phyloP scores from a whole-genome alignment of 202 grass and related monocot species.

The Setaria italica region DNA sequence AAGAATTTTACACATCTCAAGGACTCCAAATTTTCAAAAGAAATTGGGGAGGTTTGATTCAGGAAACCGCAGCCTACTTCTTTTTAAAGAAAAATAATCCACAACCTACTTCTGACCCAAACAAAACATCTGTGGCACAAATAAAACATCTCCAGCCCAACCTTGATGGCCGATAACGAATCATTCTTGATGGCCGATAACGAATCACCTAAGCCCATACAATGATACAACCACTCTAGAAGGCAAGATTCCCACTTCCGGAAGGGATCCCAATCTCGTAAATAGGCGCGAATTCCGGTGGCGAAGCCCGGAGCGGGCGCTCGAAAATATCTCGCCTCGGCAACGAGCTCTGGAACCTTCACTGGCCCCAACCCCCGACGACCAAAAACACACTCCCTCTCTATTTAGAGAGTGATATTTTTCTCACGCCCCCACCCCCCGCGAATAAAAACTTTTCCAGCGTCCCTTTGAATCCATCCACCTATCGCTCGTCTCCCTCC shows the following conservation, averaged over 20 bases:
- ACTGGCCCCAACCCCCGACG: slow-evolving; percentile 41
- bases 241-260: neutral
- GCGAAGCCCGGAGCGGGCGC: neutral
- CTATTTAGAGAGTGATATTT: slow-evolving; percentile 38
- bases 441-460: slow-evolving; percentile 33
- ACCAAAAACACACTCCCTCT: slow-evolving; percentile 10
- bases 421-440: slow-evolving; percentile 19
- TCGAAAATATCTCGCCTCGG: slow-evolving; percentile 83
- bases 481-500: neutral
- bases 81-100: too few relatives aligned
- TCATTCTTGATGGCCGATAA: too few relatives aligned
- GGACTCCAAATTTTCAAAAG: too few relatives aligned
- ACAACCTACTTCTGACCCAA: too few relatives aligned
- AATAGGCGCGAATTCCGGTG: slow-evolving; percentile 37
- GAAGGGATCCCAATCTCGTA: slow-evolving; percentile 47
- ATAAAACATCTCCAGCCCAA: too few relatives aligned
- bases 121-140: too few relatives aligned
- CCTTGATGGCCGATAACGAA: too few relatives aligned
- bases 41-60: too few relatives aligned
- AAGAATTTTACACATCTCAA: too few relatives aligned
- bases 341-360: slow-evolving; percentile 86
- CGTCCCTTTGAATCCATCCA: slow-evolving; percentile 18
- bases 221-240: neutral
- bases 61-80: too few relatives aligned
- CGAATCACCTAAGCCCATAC: neutral